A percentile compares a stretch with the other conserved stretches of the same genome.
These are phyloP conservation scores for Chenopodium suecicum DNA, from an alignment of 148 eudicot species.

Conservation along the genomic window DNA sequence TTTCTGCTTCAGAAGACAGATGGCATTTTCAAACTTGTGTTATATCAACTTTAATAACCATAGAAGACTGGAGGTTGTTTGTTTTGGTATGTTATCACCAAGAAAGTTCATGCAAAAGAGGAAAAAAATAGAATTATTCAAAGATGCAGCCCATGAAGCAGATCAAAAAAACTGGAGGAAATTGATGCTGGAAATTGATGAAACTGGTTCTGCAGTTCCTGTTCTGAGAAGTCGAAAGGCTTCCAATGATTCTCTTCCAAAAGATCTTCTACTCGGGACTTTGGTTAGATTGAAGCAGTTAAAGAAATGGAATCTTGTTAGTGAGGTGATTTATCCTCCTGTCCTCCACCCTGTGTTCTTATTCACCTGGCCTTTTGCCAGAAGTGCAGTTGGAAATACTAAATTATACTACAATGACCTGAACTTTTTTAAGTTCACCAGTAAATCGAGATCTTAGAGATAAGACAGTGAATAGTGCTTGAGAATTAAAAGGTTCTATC, in stretches of 20 bases:
- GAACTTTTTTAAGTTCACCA: background rate
- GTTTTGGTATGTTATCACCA: conserved; percentile 81
- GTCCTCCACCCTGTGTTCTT: background rate
- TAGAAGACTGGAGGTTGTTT: conserved; percentile 60
- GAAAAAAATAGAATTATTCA: conserved; percentile 65
- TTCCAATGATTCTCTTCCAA: conserved; percentile 65
- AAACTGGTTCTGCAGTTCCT: conserved; percentile 70
- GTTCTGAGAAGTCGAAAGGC: conserved; percentile 61
- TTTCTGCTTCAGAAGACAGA: conserved; percentile 48
- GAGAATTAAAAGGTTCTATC: background rate
- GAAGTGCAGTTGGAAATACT: background rate
- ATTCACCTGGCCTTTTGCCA: background rate
- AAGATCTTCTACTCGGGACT: conserved; percentile 79
- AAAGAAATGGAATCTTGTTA: conserved; percentile 91
- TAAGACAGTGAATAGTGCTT: background rate
- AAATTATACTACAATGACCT: background rate
- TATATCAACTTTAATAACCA: conserved; percentile 40
- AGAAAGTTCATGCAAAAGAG: conserved; percentile 93
- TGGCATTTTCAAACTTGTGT: conserved; percentile 30
- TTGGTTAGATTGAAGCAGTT: conserved; percentile 88
- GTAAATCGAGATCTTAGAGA: background rate
- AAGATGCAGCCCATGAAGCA: conserved; percentile 75
- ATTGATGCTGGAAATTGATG: conserved; percentile 81
- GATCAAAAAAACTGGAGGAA: conserved; percentile 86
- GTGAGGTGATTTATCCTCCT: conserved; percentile 54